phyloP scores from a whole-genome alignment of 768 basidiomycete genomes.

The Holtermannia corniformis region DNA sequence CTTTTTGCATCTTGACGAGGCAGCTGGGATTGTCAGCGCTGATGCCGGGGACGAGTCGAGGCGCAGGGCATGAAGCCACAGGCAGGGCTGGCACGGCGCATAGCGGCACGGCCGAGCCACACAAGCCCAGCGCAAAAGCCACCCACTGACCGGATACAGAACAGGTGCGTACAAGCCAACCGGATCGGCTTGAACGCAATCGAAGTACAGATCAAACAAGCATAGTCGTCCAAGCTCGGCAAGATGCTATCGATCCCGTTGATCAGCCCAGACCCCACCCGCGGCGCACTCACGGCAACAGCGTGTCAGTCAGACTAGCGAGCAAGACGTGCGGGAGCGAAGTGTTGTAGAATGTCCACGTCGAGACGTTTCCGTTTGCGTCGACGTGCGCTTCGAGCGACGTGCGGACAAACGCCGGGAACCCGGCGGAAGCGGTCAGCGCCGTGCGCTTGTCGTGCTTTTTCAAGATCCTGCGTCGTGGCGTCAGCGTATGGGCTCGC shows the following conservation, averaged over 20 bases:
- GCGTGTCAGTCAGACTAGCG: constrained; percentile 68
- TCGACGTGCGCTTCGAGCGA: constrained; percentile 29
- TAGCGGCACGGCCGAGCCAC: background rate
- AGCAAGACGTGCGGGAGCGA: constrained; percentile 59
- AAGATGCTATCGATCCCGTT: constrained; percentile 15
- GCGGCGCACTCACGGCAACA: constrained; percentile 59
- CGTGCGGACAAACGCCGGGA: constrained; percentile 44
- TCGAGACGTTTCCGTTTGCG: constrained; percentile 31
- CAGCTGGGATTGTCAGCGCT: constrained; percentile 36
- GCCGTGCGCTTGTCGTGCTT: constrained; percentile 87
- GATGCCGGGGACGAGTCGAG: background rate
- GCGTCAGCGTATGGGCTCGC: background rate
- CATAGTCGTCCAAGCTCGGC: constrained; percentile 51
- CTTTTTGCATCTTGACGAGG: constrained; percentile 84
- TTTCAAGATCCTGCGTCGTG: constrained; percentile 55
- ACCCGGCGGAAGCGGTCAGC: constrained; percentile 51
- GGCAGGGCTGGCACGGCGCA: background rate
- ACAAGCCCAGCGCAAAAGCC: background rate
- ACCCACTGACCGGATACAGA: constrained; percentile 33
- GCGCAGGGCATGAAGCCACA: constrained; percentile 1
- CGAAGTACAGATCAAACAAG: constrained; percentile 75
- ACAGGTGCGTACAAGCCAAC: constrained; percentile 62
- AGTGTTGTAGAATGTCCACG: constrained; percentile 41
- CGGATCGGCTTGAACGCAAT: constrained; percentile 90
- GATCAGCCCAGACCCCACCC: constrained; percentile 56